Evolutionary conservation across 495 filamentous ascomycete species (phyloP), one percentile per base, ranked within the genome.

Genomic region (Ascobolus immersus): DNA sequence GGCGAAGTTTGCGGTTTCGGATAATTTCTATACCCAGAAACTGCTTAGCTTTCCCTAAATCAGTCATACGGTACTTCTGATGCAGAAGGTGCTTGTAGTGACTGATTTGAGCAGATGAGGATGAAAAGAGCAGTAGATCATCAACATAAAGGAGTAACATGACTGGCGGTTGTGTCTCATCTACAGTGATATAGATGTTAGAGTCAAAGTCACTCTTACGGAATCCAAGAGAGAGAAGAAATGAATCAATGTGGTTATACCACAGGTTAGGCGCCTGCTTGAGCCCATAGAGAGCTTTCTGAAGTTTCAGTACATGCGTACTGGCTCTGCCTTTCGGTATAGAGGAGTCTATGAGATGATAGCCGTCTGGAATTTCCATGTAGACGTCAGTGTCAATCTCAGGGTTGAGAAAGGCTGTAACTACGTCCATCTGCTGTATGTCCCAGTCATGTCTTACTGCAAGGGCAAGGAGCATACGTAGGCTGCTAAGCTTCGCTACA

Each of bases 321-420:
- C n/a, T n/a, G n/a, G n/a, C n/a, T n/a, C n/a, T n/a, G n/a, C n/a
- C n/a, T n/a, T n/a, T n/a, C n/a, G n/a, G n/a, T n/a, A n/a, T n/a
- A n/a, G n/a, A n/a, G 39, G 24, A 32, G 8, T 26, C 10, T 15
- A 20, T 17, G 1, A 10, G 18, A 4, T 38, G 26, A 1, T 26
- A 4, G 14, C 32, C 39, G 19, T 38, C 22, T 4, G 31, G 39
- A 2, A 39, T 14, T n/a, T 38, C 14, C 36, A 42, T 42, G 12
- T 21, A 26, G 0, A 42, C 17, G 1, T 33, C 32, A n/a, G 8
- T 9, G 8, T 36, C 27, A 20, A 42, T 39, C 5, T 11, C 15
- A 0, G 33, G 39, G 17, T 44, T 42, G 1, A 45, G 37, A 19
- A 43, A 45, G 0, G 33, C 40, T 0, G 36, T 39, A 3, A 39